Evolutionary conservation across 768 basidiomycete genomes (phyloP), one percentile per base, ranked within the genome.

Genomic region (Mycena epipterygia): DNA sequence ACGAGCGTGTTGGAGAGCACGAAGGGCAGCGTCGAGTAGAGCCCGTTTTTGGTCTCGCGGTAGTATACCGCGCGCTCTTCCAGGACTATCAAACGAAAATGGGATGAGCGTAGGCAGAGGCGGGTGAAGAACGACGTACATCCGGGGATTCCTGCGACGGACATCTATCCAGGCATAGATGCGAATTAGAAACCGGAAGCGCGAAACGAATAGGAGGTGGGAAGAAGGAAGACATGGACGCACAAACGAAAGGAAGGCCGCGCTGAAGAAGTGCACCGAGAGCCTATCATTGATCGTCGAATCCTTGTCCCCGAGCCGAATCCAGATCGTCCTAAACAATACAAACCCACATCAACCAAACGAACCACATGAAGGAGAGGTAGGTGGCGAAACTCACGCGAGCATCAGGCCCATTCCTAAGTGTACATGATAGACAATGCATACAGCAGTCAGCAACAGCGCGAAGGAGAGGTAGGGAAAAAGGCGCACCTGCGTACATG

Each of bases 21-120:
- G 80, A 87, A 91, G 0, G 88, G 84, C 2, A 86, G 81, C 0
- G 88, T 84, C 8, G 84, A 80, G 76, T 90, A 90, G 0, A 91
- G 76, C 2, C 89, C 90, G 71, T 91, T 91, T 48, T 84, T 84
- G 5, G 83, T 78, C 78, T 91, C 90, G 29, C 89, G 86, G 55
- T 84, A 80, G 75, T 88, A 91, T 0, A 89, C 88, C 7, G 86
- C 75, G 21, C 89, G 85, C 75, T 90, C 88, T 74, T 91, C 89
- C 25, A 91, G 81, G 77, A 88, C 85, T 85, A 72, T 14, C n/a
- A n/a, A 59, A 16, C 25, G 17, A 7, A 21, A 27, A 19, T 32
- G 17, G 14, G 53, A 44, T 32, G 27, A 17, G 44, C 68, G 25
- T 4, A 21, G 2, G 30, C 9, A 23, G 30, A 2, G 13, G 21